Conservation (phyloP, 495 filamentous ascomycete genomes). For the Wilcoxina mikolae region DNA sequence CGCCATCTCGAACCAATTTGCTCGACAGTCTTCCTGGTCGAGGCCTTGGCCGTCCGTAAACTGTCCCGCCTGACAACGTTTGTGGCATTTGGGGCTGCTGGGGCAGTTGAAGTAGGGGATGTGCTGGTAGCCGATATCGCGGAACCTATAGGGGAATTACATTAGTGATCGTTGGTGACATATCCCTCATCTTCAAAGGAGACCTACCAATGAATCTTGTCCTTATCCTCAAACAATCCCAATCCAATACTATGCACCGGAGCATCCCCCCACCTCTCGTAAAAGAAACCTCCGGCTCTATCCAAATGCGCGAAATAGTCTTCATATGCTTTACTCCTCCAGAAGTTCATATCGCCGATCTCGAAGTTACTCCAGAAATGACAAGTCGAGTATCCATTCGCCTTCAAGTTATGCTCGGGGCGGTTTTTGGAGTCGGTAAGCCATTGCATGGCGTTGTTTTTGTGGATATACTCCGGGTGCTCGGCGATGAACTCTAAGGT, state of each 20-base stretch:
- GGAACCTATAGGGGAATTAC: slow-evolving; percentile 53
- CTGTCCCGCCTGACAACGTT: slow-evolving; percentile 67
- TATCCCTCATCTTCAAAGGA: neutral
- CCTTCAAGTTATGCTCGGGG: slow-evolving; percentile 62
- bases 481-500: slow-evolving; percentile 74
- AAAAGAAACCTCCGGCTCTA: slow-evolving; percentile 91
- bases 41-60: slow-evolving; percentile 79
- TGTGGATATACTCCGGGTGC: slow-evolving; percentile 65
- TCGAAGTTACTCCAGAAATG: slow-evolving; percentile 99
- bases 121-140: slow-evolving; percentile 96
- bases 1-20: slow-evolving; percentile 91
- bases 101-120: slow-evolving; percentile 99
- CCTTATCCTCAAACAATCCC: slow-evolving; percentile 78
- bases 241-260: slow-evolving; percentile 94
- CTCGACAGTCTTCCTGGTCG: slow-evolving; percentile 82
- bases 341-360: slow-evolving; percentile 90
- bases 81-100: slow-evolving; percentile 78
- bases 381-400: slow-evolving; percentile 94
- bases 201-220: slow-evolving; percentile 85
- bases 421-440: slow-evolving; percentile 60
- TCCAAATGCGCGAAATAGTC: slow-evolving; percentile 96
- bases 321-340: slow-evolving; percentile 78
- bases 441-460: slow-evolving; percentile 80
- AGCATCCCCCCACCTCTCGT: slow-evolving; percentile 97
- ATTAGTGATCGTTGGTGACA: slow-evolving; percentile 9